These are phyloP conservation scores for Colletotrichum cordylinicola DNA, from an alignment of 2,329 filamentous ascomycete species.

Conservation along the genomic window DNA sequence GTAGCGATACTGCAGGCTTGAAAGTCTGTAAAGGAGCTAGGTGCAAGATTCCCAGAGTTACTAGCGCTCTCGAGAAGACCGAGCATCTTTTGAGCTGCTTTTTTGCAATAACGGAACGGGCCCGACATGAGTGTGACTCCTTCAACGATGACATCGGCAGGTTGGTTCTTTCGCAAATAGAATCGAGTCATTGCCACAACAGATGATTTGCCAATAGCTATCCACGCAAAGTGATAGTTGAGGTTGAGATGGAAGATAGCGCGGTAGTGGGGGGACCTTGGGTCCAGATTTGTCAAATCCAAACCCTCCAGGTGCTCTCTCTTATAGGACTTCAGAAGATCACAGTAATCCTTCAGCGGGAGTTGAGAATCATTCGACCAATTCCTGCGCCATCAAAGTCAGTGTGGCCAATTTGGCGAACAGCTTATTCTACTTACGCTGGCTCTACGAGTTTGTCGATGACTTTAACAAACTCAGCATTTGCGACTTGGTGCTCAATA, in stretches of 20 bases:
- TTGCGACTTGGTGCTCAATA: conserved; percentile 33
- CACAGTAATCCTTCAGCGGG: not conserved
- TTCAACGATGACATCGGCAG: not conserved
- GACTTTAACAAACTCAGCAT: conserved; percentile 31
- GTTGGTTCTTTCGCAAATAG: not conserved
- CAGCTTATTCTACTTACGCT: conserved; percentile 7
- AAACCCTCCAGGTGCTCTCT: conserved; percentile 28
- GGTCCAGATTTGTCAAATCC: conserved; percentile 30
- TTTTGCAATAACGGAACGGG: conserved; percentile 27
- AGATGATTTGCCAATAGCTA: conserved; percentile 37
- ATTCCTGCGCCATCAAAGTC: not conserved
- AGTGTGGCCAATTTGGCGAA: not conserved
- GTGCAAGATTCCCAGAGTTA: conserved; percentile 31
- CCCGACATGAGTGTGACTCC: not conserved
- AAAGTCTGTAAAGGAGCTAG: conserved; percentile 43
- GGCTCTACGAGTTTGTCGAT: conserved; percentile 32
- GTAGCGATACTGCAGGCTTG: conserved; percentile 43
- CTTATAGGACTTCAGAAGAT: conserved; percentile 35
- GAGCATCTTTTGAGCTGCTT: conserved; percentile 35
- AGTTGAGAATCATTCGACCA: not conserved
- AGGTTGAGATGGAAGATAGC: conserved; percentile 37
- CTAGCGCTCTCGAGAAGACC: conserved; percentile 33
- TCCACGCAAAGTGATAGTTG: conserved; percentile 41
- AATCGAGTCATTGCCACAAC: conserved; percentile 32
- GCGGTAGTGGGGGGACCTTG: conserved; percentile 31